Conservation (phyloP, 78 protist genomes). For the Acrasis kona region DNA sequence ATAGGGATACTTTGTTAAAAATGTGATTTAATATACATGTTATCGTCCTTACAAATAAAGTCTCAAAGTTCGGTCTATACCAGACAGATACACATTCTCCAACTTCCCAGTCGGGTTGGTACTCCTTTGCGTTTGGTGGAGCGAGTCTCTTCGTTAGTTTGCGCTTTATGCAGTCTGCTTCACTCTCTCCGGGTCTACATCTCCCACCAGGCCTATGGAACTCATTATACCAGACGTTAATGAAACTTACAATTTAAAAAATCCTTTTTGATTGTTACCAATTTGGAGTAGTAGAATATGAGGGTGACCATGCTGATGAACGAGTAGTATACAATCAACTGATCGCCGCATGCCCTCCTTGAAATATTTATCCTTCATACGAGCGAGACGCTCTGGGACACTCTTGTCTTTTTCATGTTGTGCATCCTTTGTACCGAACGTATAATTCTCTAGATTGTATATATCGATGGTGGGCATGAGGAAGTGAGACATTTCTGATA, state of each 20-base stretch:
- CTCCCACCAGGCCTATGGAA: constrained; percentile 24
- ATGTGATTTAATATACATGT: too few relatives aligned
- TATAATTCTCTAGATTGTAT: too few relatives aligned
- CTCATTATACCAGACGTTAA: neutral
- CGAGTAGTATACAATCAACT: constrained; percentile 19
- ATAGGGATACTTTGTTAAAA: constrained; percentile 49
- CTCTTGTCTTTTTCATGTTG: constrained; percentile 12
- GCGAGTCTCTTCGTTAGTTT: constrained; percentile 8
- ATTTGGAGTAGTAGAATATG: constrained; percentile 33
- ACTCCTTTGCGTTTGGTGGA: constrained; percentile 1
- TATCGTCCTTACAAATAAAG: too few relatives aligned
- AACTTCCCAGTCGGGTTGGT: neutral
- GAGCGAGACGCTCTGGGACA: neutral
- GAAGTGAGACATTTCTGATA: too few relatives aligned
- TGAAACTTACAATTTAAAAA: neutral
- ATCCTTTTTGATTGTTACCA: too few relatives aligned
- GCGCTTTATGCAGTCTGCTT: constrained; percentile 11
- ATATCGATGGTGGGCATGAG: too few relatives aligned
- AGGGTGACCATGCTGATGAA: constrained; percentile 39
- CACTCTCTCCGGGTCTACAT: constrained; percentile 15
- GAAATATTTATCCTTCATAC: constrained; percentile 1
- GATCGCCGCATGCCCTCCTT: constrained; percentile 1
- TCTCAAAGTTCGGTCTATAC: constrained; percentile 17
- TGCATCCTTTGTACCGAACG: too few relatives aligned
- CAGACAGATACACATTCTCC: neutral